Base-by-base conservation (phyloP, 2,329 filamentous ascomycete genomes). In the Fusarium coffeatum region DNA sequence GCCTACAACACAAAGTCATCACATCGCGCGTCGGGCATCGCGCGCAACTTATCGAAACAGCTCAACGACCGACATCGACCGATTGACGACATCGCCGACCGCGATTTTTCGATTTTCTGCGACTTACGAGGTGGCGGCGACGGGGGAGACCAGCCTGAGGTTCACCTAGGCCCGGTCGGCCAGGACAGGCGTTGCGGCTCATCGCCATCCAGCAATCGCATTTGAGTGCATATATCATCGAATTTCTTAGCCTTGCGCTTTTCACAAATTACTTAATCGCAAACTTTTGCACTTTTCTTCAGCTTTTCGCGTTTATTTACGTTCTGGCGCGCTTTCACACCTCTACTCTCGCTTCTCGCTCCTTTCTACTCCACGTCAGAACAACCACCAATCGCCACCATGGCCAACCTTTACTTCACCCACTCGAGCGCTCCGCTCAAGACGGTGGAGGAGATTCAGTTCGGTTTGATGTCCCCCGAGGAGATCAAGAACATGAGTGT, bases 401-500 rank as follows among this genome's bases (percentile, higher is more conserved):
- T 99, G 96, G 89, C 95, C 85, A 97, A 97, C 84, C 90, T 95
- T 74, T 91, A 91, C 80, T 97, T 97, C 79, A 87, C 92, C 78
- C 93, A 94, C 83, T 97, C 93, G 80, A 94, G 92, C 88, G 94
- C 93, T 89, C 94, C 94, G 82, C 88, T 98, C 88, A 95, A 96
- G 87, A 97, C 92, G 73, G 94, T 99, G 77, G 92, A 98, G 87
- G 97, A 99, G 87, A 97, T 99, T 77, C 97, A 99, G 86, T 99
- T 99, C 80, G 96, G 96, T 79, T 89, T 99, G 79, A 89, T 99
- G 82, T 97, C 96, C 37, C 96, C 96, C 27, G 96, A 99, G 81
- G 97, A 99, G 85, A 97, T 98, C 83, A 98, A 99, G 86, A 94
- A 92, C 77, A 97, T 98, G 93, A 98, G 94, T 83, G 95, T 98